A percentile compares a stretch with the other conserved stretches of the same genome.
These are phyloP conservation scores for Penicillium paneum DNA, from an alignment of 2,329 filamentous ascomycete genomes.

Conservation along the genomic window DNA sequence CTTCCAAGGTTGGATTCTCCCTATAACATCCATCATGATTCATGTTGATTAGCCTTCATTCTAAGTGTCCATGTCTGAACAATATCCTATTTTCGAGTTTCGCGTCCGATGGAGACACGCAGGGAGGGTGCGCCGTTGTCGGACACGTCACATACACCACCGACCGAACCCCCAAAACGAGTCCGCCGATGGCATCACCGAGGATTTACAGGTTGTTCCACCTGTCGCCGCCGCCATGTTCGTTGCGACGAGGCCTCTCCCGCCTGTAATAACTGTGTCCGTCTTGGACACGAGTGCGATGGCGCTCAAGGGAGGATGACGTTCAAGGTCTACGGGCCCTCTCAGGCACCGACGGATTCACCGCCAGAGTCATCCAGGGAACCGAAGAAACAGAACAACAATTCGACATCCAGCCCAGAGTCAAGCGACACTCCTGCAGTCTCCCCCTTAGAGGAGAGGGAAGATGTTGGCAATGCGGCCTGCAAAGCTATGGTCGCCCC, in stretches of 20 bases:
- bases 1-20: neutral
- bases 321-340: constrained; percentile 38
- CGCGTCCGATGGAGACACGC: constrained; percentile 29
- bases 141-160: constrained; percentile 3
- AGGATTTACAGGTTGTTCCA: constrained; percentile 43
- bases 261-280: constrained; percentile 39
- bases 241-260: constrained; percentile 39
- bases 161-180: constrained; percentile 25
- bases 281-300: constrained; percentile 34
- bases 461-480: constrained; percentile 8
- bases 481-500: constrained; percentile 26
- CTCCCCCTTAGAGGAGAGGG: constrained; percentile 5
- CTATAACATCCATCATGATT: constrained; percentile 1
- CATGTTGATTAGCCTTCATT: neutral
- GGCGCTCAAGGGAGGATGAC: constrained; percentile 37
- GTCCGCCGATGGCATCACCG: constrained; percentile 42
- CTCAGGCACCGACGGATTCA: constrained; percentile 13
- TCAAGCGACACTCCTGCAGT: constrained; percentile 12
- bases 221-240: constrained; percentile 41
- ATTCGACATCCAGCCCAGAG: constrained; percentile 6
- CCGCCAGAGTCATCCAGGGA: constrained; percentile 12
- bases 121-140: constrained; percentile 19
- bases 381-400: constrained; percentile 23
- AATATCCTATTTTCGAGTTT: constrained; percentile 9
- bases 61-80: constrained; percentile 27